Evolutionary conservation across 1,284 basidiomycete species (phyloP).

Genomic region (Phylloporus sp.): DNA sequence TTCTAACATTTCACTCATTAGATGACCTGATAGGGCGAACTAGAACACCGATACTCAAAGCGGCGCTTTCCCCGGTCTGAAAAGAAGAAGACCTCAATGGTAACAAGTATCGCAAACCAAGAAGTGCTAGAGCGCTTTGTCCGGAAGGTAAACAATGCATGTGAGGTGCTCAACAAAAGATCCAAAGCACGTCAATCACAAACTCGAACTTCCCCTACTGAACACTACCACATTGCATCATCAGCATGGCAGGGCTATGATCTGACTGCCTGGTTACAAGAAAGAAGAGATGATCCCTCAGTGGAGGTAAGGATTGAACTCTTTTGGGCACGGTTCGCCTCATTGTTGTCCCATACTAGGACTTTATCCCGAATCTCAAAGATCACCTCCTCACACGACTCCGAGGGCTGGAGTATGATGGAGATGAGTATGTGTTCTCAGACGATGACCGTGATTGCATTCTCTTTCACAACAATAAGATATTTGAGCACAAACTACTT

Average conservation of each 20-base stretch:
- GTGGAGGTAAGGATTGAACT: not conserved
- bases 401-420: not conserved
- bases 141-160: not conserved
- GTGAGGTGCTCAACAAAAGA: not conserved
- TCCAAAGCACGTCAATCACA: not conserved
- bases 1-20: not conserved
- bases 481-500: not conserved
- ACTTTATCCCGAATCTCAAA: not conserved
- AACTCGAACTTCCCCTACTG: not conserved
- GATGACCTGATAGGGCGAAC: not conserved
- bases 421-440: not conserved
- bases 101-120: not conserved
- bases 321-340: no score
- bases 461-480: not conserved
- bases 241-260: not conserved
- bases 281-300: not conserved
- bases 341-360: not conserved
- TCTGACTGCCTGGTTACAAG: not conserved
- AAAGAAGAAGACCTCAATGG: not conserved
- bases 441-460: not conserved
- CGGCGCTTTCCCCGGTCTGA: not conserved
- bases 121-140: not conserved
- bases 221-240: not conserved
- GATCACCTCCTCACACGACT: not conserved
- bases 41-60: not conserved